phyloP scores from a whole-genome alignment of 2,329 filamentous ascomycete genomes.

The Zymoseptoria tritici region DNA sequence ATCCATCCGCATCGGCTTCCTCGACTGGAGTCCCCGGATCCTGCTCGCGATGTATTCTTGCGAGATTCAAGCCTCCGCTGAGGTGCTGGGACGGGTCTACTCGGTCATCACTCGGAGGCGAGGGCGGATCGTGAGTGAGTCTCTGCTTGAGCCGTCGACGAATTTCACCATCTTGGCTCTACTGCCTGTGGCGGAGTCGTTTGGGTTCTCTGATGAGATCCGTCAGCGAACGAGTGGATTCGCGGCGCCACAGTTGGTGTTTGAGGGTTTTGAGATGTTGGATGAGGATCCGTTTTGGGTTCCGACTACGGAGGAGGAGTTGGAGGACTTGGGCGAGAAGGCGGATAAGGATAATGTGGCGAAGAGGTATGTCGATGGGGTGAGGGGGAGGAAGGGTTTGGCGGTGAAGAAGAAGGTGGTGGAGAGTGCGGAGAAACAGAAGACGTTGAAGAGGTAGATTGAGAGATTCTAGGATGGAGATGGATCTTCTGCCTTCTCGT shows the following conservation, averaged over 20 bases:
- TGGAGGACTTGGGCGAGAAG: conserved; percentile 91
- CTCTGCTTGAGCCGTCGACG: conserved; percentile 87
- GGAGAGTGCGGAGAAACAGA: conserved; percentile 88
- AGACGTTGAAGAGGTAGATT: conserved; percentile 55
- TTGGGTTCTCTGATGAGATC: conserved; percentile 95
- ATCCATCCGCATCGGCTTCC: conserved; percentile 74
- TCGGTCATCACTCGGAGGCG: conserved; percentile 92
- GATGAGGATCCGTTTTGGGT: conserved; percentile 98
- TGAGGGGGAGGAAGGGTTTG: conserved; percentile 79
- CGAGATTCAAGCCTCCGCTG: conserved; percentile 91
- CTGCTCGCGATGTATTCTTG: conserved; percentile 97
- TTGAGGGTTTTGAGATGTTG: conserved; percentile 83
- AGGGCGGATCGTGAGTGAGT: conserved; percentile 80
- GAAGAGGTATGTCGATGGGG: conserved; percentile 88
- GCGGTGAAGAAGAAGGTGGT: conserved; percentile 65
- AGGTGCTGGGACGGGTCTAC: conserved; percentile 92
- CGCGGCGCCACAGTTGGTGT: conserved; percentile 86
- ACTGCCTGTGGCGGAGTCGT: conserved; percentile 87
- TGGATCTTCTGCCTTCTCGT: too few species aligned
- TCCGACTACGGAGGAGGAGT: conserved; percentile 88
- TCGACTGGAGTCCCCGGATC: conserved; percentile 94
- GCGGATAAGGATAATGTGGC: conserved; percentile 94
- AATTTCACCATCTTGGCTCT: conserved; percentile 91
- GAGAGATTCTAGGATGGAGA: neutral
- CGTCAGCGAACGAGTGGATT: conserved; percentile 86